phyloP scores from a whole-genome alignment of 2,329 filamentous ascomycete species.

The Teratosphaeria epicoccoides region DNA sequence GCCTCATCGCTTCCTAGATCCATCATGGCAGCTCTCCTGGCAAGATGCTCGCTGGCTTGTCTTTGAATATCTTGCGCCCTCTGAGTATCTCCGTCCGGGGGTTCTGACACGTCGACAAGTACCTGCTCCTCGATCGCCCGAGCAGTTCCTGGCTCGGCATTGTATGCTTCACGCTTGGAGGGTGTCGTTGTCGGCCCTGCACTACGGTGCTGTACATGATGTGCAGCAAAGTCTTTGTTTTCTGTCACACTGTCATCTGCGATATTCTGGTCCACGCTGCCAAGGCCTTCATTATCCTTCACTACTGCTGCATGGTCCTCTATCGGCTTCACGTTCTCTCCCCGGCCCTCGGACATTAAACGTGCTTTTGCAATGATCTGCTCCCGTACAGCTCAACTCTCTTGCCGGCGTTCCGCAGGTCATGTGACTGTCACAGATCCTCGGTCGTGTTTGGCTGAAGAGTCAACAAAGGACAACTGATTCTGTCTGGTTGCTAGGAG shows the following conservation, averaged over 20 bases:
- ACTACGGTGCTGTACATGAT: neutral
- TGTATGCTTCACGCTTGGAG: neutral
- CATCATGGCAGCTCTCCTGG: conserved; percentile 20
- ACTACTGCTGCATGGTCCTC: neutral
- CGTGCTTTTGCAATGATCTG: neutral
- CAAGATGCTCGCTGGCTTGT: conserved; percentile 23
- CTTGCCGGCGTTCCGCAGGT: neutral
- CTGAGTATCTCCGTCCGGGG: conserved; percentile 4
- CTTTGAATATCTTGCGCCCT: conserved; percentile 13
- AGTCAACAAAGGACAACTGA: too few species aligned
- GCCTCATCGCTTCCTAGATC: neutral
- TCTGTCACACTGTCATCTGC: neutral
- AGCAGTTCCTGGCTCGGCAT: neutral
- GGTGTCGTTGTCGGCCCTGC: neutral
- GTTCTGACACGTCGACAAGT: neutral
- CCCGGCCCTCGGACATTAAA: neutral
- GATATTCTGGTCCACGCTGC: neutral
- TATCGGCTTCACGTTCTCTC: neutral
- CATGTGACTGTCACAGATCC: too few species aligned
- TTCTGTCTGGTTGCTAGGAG: too few species aligned
- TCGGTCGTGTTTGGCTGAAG: too few species aligned
- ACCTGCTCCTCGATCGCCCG: neutral
- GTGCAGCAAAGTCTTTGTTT: neutral
- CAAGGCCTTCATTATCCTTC: neutral
- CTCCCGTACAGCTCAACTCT: neutral